These are phyloP conservation scores for Heritiera littoralis DNA, from an alignment of 345 rosid species.

Conservation along the genomic window DNA sequence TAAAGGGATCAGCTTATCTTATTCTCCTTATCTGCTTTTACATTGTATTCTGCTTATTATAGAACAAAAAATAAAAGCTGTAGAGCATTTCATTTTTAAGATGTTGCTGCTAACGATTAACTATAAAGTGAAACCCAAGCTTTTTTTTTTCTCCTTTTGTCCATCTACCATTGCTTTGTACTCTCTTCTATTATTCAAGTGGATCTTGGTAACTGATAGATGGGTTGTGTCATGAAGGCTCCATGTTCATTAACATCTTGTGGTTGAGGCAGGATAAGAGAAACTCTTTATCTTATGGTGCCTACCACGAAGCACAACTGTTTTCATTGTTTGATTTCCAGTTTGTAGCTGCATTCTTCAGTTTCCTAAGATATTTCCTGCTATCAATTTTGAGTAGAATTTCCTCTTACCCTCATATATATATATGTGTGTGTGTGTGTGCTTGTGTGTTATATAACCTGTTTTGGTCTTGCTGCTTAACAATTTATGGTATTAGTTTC, in stretches of 20 bases:
- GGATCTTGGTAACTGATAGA: background rate
- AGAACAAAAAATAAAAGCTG: background rate
- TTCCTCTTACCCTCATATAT: background rate
- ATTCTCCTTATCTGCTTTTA: background rate
- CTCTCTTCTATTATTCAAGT: background rate
- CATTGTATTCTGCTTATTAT: background rate
- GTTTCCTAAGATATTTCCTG: slow-evolving; percentile 1
- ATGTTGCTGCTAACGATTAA: background rate
- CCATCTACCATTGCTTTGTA: background rate
- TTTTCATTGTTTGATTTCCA: background rate
- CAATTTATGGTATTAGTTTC: slow-evolving; percentile 20
- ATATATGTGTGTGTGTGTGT: background rate
- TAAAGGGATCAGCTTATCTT: background rate
- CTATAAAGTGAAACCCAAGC: background rate
- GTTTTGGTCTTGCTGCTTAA: background rate
- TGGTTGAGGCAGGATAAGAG: background rate
- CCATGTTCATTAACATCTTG: background rate
- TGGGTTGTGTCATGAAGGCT: background rate
- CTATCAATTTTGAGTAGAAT: background rate
- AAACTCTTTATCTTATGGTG: background rate
- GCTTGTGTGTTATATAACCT: background rate
- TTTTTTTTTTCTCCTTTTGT: background rate
- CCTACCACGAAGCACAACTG: background rate
- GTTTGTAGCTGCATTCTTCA: background rate
- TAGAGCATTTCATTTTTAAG: background rate